Conservation (phyloP, 345 rosid genomes). For the Linum tenue region DNA sequence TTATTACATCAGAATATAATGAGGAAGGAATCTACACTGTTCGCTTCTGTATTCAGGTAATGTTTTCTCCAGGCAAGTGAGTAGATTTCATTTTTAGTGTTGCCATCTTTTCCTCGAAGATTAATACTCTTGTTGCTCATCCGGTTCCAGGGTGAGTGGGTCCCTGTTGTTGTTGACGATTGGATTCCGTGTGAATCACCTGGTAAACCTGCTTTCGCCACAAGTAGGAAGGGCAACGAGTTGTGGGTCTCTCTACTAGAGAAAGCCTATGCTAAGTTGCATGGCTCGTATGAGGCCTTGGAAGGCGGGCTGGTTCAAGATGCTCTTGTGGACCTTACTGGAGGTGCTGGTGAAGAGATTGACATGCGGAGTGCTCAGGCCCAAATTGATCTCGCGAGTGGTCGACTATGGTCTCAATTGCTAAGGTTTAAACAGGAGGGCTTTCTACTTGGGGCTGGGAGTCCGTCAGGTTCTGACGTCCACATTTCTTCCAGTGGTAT, state of each 20-base stretch:
- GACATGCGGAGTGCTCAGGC: slow-evolving; percentile 99
- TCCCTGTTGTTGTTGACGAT: slow-evolving; percentile 97
- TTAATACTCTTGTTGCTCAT: slow-evolving; percentile 8
- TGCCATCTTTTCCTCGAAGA: background rate
- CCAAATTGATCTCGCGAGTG: slow-evolving; percentile 99
- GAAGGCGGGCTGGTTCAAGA: slow-evolving; percentile 99
- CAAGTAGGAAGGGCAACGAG: slow-evolving; percentile 84
- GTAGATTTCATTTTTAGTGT: background rate
- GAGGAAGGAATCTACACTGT: slow-evolving; percentile 99
- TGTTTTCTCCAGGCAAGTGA: background rate
- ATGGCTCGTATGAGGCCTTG: slow-evolving; percentile 97
- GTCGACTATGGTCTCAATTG: slow-evolving; percentile 97
- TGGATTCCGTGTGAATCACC: slow-evolving; percentile 98
- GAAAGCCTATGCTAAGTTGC: slow-evolving; percentile 97
- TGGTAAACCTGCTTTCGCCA: slow-evolving; percentile 97
- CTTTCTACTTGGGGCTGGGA: slow-evolving; percentile 98
- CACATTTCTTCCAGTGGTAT: slow-evolving; percentile 98
- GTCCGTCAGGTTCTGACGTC: slow-evolving; percentile 99
- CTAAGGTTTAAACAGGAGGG: slow-evolving; percentile 97
- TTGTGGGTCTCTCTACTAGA: slow-evolving; percentile 96
- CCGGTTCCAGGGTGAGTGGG: slow-evolving; percentile 91
- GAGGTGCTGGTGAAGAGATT: slow-evolving; percentile 99
- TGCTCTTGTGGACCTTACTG: slow-evolving; percentile 99
- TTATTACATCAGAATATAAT: slow-evolving; percentile 90
- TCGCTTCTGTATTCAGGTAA: slow-evolving; percentile 99